These are phyloP conservation scores for Citrus inodora DNA, from an alignment of 345 rosid species.

Conservation along the genomic window DNA sequence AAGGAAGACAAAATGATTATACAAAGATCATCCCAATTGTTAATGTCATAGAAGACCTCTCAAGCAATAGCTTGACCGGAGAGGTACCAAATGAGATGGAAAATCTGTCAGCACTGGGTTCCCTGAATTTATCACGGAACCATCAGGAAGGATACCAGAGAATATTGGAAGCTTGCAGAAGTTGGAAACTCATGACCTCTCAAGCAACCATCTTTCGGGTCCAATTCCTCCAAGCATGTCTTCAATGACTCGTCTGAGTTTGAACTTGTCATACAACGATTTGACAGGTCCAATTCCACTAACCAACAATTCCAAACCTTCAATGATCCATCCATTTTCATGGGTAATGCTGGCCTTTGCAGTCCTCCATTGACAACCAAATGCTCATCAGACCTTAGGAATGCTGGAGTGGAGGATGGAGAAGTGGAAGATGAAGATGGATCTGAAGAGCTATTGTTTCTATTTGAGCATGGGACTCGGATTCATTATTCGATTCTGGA, in stretches of 20 bases:
- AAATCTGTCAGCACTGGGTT: constrained; percentile 10
- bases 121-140: constrained; percentile 21
- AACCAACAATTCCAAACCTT: constrained; percentile 15
- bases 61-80: constrained; percentile 7
- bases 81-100: constrained; percentile 19
- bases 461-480: constrained; percentile 23
- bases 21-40: background rate
- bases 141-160: constrained; percentile 18
- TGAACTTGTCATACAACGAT: constrained; percentile 31
- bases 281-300: constrained; percentile 20
- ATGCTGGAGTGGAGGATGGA: background rate
- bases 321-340: constrained; percentile 8
- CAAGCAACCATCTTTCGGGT: constrained; percentile 23
- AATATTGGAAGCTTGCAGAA: background rate
- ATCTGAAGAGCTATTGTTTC: constrained; percentile 16
- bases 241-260: constrained; percentile 6
- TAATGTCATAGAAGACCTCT: too few species aligned
- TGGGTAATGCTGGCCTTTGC: constrained; percentile 18
- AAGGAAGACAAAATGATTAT: constrained; percentile 3
- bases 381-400: background rate
- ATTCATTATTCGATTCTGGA: constrained; percentile 23
- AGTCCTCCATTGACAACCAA: constrained; percentile 14
- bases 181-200: constrained; percentile 29
- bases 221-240: constrained; percentile 22
- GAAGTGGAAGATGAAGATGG: background rate